Evolutionary conservation across 2,329 filamentous ascomycete genomes (phyloP).

Genomic region (Verticillium nonalfalfae): DNA sequence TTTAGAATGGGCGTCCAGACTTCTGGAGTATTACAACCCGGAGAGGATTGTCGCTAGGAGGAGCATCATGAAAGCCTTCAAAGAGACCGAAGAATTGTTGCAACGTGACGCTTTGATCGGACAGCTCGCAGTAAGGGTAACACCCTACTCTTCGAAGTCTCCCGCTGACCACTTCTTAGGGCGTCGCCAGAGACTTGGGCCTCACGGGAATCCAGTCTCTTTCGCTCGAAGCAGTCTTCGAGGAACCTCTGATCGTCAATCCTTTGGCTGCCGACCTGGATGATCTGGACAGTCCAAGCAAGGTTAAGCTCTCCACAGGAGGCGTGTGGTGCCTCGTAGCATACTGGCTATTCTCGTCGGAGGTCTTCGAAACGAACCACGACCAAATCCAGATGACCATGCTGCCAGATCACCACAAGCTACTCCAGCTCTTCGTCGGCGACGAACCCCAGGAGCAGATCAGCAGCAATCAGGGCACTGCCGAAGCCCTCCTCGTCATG

Average conservation of each 20-base stretch:
- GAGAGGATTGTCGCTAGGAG: slow-evolving; percentile 54
- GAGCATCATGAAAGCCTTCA: slow-evolving; percentile 59
- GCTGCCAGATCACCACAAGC: slow-evolving; percentile 52
- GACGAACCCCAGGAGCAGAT: slow-evolving; percentile 43
- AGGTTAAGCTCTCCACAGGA: slow-evolving; percentile 51
- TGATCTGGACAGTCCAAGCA: slow-evolving; percentile 36
- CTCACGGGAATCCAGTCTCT: slow-evolving; percentile 33
- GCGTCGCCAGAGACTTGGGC: slow-evolving; percentile 57
- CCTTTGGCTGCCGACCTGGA: slow-evolving; percentile 41
- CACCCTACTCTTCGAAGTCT: not conserved
- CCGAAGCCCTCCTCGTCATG: slow-evolving; percentile 54
- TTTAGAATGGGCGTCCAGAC: slow-evolving; percentile 55
- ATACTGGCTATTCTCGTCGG: slow-evolving; percentile 56
- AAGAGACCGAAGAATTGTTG: slow-evolving; percentile 54
- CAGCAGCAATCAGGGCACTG: slow-evolving; percentile 42
- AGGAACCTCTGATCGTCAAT: slow-evolving; percentile 32
- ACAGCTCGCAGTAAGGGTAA: slow-evolving; percentile 54
- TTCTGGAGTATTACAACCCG: slow-evolving; percentile 64
- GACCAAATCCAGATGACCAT: slow-evolving; percentile 46
- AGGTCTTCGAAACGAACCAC: slow-evolving; percentile 53
- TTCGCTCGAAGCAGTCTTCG: slow-evolving; percentile 37
- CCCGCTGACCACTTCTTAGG: slow-evolving; percentile 27
- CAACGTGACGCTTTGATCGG: slow-evolving; percentile 62
- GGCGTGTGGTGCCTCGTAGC: slow-evolving; percentile 54
- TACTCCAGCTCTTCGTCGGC: slow-evolving; percentile 48